Evolutionary conservation across 805 yeast genomes (phyloP), one percentile per base, ranked within the genome.

Genomic region (Sugiyamaella qingdaonensis): DNA sequence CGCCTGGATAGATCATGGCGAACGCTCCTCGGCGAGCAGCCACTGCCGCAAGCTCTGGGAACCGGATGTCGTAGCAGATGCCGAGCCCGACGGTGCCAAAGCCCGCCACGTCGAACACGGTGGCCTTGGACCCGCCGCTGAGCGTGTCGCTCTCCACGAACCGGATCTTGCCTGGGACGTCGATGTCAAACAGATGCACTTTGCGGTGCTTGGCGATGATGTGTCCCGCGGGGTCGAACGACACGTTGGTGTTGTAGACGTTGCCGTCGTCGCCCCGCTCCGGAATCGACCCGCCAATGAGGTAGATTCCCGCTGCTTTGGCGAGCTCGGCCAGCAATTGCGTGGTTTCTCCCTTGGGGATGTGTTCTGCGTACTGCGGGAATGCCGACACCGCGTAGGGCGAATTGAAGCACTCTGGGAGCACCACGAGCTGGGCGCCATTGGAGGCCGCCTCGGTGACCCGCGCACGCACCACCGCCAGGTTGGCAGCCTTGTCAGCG

Each of bases 391-490:
- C 96, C 0, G 95, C 81, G 66, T 94, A 94, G 2, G 98, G 98
- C 1, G 97, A 88, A 68, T 92, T 94, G 79, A 91, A 92, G 72
- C 97, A 90, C 72, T 94, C 98, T 8, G 99, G 99, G 32, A 94
- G 73, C 58, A 94, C 88, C 10, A 94, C 79, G 41, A 92, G 73
- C 62, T 91, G 86, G 7, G 85, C 79, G 7, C 83, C 79, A 21
- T 69, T 64, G 14, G 81, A 76, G 21, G 85, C 82, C 0, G 98
- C 97, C 53, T 78, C 80, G 19, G 75, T 74, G 45, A 89, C 80
- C 60, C 78, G 82, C 10, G 74, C 75, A 47, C 79, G 76, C 3
- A 88, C 96, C 60, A 85, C 83, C 47, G 75, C 65, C 55, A 92
- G 73, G 69, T 94, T 94, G 59, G 85, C 85, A 0, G 80, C 70